Evolutionary conservation across 23 red algal genomes (phyloP), one percentile per base, ranked within the genome.

Genomic region (Gracilaria domingensis): DNA sequence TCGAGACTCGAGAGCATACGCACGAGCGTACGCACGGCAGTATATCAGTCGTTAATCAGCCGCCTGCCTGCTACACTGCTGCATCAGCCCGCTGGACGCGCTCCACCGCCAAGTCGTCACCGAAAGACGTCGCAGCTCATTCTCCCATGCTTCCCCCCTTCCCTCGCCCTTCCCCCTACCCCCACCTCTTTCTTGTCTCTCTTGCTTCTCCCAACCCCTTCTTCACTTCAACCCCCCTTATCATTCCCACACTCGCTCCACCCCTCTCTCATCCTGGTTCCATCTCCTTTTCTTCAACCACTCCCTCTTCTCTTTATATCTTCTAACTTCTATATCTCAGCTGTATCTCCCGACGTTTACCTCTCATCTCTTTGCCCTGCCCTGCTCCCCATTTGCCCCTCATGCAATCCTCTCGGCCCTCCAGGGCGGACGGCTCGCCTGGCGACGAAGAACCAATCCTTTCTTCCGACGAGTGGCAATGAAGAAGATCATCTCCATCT

Each of bases 31-130:
- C n/a, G n/a, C n/a, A n/a, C n/a, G n/a, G n/a, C n/a, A n/a, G n/a
- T n/a, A n/a, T n/a, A n/a, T n/a, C n/a, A n/a, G n/a, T n/a, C 69
- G 72, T 77, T 77, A 77, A 49, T 77, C 72, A 77, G 72, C 72
- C 21, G 72, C 72, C 28, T 77, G 72, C 39, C 45, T 51, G 45
- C 72, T 73, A 77, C 72, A 77, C 72, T 77, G 45, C 72, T 44
- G 72, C 72, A 34, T 49, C 72, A 49, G 72, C 72, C 72, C 38
- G 40, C 72, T 50, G 72, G 50, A 77, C 40, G 72, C 72, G 72
- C 72, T 77, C 72, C 72, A 77, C 72, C 72, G 45, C 72, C 40
- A 77, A 77, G 72, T 77, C 72, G 38, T 77, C 72, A 42, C 17
- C 72, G 30, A 69, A 50, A 50, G 72, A 39, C 72, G 38, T 77